Evolutionary conservation across 2,329 filamentous ascomycete genomes (phyloP).

Genomic region (Ilyonectria robusta): DNA sequence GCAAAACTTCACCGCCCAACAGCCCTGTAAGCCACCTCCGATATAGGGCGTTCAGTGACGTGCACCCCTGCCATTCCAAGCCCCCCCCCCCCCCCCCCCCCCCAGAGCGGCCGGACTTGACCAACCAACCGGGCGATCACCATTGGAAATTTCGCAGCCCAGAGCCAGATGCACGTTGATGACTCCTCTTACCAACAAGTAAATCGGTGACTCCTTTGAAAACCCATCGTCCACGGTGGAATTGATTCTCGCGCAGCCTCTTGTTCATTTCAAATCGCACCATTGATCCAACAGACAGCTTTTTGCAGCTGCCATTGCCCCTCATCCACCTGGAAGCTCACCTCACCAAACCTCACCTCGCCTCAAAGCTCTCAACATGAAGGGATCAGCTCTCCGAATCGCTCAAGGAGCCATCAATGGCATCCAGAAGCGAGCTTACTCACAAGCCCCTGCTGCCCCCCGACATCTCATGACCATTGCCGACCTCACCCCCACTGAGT

Average conservation of each 20-base stretch:
- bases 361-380: slow-evolving; percentile 48
- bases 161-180: slow-evolving; percentile 27
- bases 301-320: background rate
- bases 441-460: slow-evolving; percentile 61
- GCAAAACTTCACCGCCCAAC: slow-evolving; percentile 22
- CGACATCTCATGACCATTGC: slow-evolving; percentile 94
- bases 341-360: background rate
- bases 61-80: slow-evolving; percentile 1
- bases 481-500: slow-evolving; percentile 85
- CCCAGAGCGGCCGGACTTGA: slow-evolving; percentile 10
- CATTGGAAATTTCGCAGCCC: slow-evolving; percentile 42
- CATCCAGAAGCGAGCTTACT: slow-evolving; percentile 61
- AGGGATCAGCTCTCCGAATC: slow-evolving; percentile 51
- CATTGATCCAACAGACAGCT: slow-evolving; percentile 2
- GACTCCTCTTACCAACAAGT: slow-evolving; percentile 18
- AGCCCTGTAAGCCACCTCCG: slow-evolving; percentile 16
- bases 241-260: slow-evolving; percentile 2
- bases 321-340: background rate
- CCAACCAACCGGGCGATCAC: slow-evolving; percentile 33
- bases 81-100: slow-evolving; percentile 13
- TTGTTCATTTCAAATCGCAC: background rate
- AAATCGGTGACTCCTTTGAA: slow-evolving; percentile 8
- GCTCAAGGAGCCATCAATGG: slow-evolving; percentile 53
- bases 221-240: background rate
- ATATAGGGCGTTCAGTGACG: slow-evolving; percentile 19